Evolutionary conservation across 768 basidiomycete genomes (phyloP), one percentile per base, ranked within the genome.

Genomic region (Tremella fuciformis): DNA sequence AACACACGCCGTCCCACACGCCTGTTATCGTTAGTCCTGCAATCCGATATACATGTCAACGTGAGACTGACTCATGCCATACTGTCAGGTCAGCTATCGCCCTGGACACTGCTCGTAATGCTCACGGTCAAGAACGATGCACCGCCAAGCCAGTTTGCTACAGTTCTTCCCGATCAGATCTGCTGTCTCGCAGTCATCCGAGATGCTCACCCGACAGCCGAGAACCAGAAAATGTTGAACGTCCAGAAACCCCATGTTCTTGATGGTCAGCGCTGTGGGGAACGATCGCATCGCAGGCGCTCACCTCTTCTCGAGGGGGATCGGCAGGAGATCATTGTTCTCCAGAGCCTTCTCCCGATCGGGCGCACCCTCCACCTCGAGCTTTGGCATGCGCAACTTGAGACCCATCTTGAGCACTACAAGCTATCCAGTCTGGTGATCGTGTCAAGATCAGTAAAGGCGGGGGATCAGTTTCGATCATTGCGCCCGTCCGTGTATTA

Each of bases 171-270:
- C 16, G 4, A 29, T 50, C 26, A 22, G 26, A 6, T 29, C 49
- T 8, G 26, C 19, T 29, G 21, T 8, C 7, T 8, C 49, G 6
- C 7, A n/a, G 3, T 8, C 18, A 8, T 3, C 22, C 7, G 18
- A 22, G 21, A 7, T 29, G 49, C 49, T 50, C 21, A 50, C 3
- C 63, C 59, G 9, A 62, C 66, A 16, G 63, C 66, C 15, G 59
- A 58, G 66, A 67, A 67, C 66, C 66, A 67, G 55, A 63, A 66
- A 29, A 63, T 55, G 16, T 40, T 65, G 52, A 58, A 68, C 7
- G 66, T 68, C 60, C 53, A 60, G 24, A 65, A 62, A 16, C 49
- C 50, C 66, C 66, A 68, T 9, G 66, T 68, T n/a, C 66, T 60
- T 6, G 25, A 2, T 16, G 1, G 34, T 50, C 53, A 50, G 46